Conservation (phyloP, 768 basidiomycete species). For the Daedaleopsis nitida region DNA sequence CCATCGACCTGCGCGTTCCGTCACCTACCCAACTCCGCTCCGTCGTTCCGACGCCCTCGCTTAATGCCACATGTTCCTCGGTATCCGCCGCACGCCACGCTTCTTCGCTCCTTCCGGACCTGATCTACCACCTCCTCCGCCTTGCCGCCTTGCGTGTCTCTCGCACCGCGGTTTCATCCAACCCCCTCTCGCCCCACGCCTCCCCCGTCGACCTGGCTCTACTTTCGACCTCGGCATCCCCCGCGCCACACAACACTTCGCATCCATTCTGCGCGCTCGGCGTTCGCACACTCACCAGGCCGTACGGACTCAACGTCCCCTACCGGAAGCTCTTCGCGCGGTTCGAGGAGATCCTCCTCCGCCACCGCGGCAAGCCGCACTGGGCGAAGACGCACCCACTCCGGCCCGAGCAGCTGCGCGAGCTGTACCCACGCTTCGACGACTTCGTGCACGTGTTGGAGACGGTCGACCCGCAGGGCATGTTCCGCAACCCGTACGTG, state of each 20-base stretch:
- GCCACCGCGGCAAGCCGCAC: slow-evolving; percentile 83
- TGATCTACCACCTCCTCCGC: not conserved
- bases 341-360: slow-evolving; percentile 72
- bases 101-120: not conserved
- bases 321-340: slow-evolving; percentile 76
- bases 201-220: not conserved
- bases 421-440: slow-evolving; percentile 79
- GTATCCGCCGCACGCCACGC: not conserved
- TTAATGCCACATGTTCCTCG: not conserved
- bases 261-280: no score
- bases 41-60: not conserved
- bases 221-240: not conserved
- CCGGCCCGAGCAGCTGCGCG: slow-evolving; percentile 59
- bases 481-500: slow-evolving; percentile 89
- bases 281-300: slow-evolving; percentile 45
- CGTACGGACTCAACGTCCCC: slow-evolving; percentile 81
- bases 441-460: slow-evolving; percentile 71
- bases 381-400: slow-evolving; percentile 94
- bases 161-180: not conserved
- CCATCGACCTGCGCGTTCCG: slow-evolving; percentile 5
- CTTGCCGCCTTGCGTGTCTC: not conserved
- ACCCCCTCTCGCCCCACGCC: not conserved
- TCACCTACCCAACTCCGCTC: not conserved
- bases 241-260: slow-evolving; percentile 4
- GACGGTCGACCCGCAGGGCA: slow-evolving; percentile 69